A percentile compares a stretch with the other conserved stretches of the same genome.
Conservation (phyloP, 306 rosid genomes). For the Prunus davidiana region DNA sequence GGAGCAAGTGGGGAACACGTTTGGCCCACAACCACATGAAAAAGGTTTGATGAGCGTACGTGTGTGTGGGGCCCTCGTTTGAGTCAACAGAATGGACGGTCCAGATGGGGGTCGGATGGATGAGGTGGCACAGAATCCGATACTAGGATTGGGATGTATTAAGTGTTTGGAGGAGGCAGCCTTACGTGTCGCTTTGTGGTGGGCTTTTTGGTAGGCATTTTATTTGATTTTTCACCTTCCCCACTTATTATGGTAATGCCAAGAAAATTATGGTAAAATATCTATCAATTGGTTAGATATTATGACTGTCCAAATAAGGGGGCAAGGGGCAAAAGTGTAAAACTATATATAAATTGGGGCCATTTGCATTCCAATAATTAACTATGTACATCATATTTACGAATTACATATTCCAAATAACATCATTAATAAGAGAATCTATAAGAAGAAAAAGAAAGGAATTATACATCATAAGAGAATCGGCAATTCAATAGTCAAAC, state of each 20-base stretch:
- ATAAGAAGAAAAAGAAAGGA: too few relatives aligned
- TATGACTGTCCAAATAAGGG: background rate
- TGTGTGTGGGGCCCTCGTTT: background rate
- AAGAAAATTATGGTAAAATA: background rate
- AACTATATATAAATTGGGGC: background rate
- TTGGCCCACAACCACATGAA: conserved; percentile 20
- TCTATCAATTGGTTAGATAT: background rate
- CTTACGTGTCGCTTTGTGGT: conserved; percentile 8
- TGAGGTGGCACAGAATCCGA: conserved; percentile 13
- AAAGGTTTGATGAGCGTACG: conserved; percentile 2
- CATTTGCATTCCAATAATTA: background rate
- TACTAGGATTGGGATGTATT: conserved; percentile 2
- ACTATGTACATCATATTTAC: background rate
- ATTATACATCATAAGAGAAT: too few relatives aligned
- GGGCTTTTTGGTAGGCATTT: background rate
- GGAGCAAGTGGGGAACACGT: conserved; percentile 25
- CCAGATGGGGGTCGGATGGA: background rate
- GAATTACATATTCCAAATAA: too few relatives aligned
- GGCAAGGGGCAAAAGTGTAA: background rate
- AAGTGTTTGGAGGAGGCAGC: background rate
- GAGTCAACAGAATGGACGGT: conserved; percentile 10
- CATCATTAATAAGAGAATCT: too few relatives aligned
- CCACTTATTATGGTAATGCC: background rate
- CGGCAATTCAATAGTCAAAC: too few relatives aligned
- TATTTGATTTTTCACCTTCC: background rate